Evolutionary conservation across 2,329 filamentous ascomycete species (phyloP), one percentile per base, ranked within the genome.

Genomic region (Alternaria ethzedia): DNA sequence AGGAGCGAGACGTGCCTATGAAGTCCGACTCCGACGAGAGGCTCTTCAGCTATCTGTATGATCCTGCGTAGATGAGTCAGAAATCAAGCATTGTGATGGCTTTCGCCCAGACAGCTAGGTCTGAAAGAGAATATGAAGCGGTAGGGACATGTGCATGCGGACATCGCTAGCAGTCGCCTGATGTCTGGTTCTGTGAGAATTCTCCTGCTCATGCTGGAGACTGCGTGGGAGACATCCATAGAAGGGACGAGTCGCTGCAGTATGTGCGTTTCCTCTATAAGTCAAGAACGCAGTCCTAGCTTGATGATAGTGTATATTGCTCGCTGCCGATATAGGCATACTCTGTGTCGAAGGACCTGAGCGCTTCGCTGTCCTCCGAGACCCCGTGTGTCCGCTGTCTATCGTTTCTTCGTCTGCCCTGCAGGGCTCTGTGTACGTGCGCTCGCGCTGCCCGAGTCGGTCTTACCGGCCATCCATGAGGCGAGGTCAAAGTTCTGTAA

Each of bases 401-500:
- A 74, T 51, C 70, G 65, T 63, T 67, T 72, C 64, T 72, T 74
- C 21, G 62, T 63, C 54, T 70, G 71, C 28, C 68, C 69, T n/a
- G 72, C 75, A n/a, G 76, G 71, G 54, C 75, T 78, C 55, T 70
- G 67, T 9, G 70, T 71, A 15, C 72, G 69, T 32, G 64, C 65
- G 59, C 62, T 69, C 23, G 65, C 62, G 43, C 63, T 66, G 41
- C 67, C 64, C 3, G 70, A 63, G n/a, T 71, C 70, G 20, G 76
- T 77, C 73, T 83, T 83, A 10, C 89, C 89, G 17, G 89, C 89
- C 85, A 91, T 86, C 86, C 88, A 91, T 6, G 87, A 86, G 4
- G 89, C 89, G 55, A 91, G 83, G 79, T 91, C 89, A 68, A 91
- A 91, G 58, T 88, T 89, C 69, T 87, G 86, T 17, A 89, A 75